A percentile compares a stretch with the other conserved stretches of the same genome.
Conservation (phyloP, 179 eudicot species). For the Amaranthus tricolor region DNA sequence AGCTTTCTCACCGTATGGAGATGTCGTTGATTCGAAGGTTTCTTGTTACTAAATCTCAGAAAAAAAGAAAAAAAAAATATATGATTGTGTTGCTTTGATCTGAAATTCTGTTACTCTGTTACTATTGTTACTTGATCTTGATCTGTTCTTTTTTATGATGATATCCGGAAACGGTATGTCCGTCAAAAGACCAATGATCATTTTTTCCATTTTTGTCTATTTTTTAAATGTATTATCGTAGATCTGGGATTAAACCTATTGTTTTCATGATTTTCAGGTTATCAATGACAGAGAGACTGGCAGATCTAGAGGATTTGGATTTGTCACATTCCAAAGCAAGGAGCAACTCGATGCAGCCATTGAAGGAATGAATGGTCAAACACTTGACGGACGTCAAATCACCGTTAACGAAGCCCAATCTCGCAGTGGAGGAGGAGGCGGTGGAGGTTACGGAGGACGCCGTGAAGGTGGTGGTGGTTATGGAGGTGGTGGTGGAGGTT, state of each 20-base stretch:
- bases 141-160: slow-evolving; percentile 31
- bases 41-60: slow-evolving; percentile 15
- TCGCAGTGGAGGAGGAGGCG: slow-evolving; percentile 69
- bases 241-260: slow-evolving; percentile 23
- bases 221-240: neutral
- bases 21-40: slow-evolving; percentile 90
- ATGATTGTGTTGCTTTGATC: slow-evolving; percentile 15
- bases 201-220: neutral
- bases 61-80: neutral
- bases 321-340: slow-evolving; percentile 67
- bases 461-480: slow-evolving; percentile 35
- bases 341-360: slow-evolving; percentile 66
- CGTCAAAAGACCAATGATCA: slow-evolving; percentile 47
- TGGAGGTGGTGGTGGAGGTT: slow-evolving; percentile 34
- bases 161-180: slow-evolving; percentile 74
- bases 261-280: slow-evolving; percentile 37
- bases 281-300: slow-evolving; percentile 88
- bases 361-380: slow-evolving; percentile 67
- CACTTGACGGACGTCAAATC: slow-evolving; percentile 77
- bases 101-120: slow-evolving; percentile 28
- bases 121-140: slow-evolving; percentile 46
- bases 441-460: slow-evolving; percentile 36
- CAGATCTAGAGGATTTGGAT: slow-evolving; percentile 89
- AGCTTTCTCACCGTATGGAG: slow-evolving; percentile 73
- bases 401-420: slow-evolving; percentile 96